Conservation (phyloP, 257 asterid genomes). For the Przewalskia tangutica region DNA sequence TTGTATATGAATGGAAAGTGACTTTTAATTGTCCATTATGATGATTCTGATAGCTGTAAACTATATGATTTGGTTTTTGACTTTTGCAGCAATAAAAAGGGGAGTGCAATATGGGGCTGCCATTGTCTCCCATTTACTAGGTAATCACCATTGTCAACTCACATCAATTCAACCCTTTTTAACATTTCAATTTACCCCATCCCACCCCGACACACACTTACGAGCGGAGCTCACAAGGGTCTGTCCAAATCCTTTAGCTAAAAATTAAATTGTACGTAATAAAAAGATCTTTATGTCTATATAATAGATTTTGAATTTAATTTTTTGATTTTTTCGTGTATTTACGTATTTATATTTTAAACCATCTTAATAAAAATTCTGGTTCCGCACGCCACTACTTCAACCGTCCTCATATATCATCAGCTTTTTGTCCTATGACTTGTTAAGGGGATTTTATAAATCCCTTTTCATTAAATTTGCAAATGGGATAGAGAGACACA, state of each 20-base stretch:
- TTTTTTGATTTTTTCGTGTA: no score
- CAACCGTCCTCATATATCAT: not conserved
- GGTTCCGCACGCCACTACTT: not conserved
- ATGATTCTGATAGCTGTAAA: constrained; percentile 7
- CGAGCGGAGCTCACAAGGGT: not conserved
- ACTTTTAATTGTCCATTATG: not conserved
- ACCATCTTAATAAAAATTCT: not conserved
- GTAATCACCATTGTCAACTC: constrained; percentile 10
- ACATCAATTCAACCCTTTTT: not conserved
- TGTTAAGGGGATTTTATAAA: not conserved
- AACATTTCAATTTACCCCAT: not conserved
- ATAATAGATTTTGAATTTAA: no score
- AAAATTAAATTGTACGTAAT: not conserved
- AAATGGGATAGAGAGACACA: not conserved
- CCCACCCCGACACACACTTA: no score
- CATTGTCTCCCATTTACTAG: constrained; percentile 31
- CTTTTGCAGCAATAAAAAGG: constrained; percentile 18
- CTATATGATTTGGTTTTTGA: constrained; percentile 22
- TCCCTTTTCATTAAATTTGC: no score
- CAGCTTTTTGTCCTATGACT: not conserved
- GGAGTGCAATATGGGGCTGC: constrained; percentile 22
- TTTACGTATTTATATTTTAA: no score
- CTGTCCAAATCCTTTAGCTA: not conserved
- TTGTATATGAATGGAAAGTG: not conserved
- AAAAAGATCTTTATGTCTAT: no score